Conservation (phyloP, 2,329 filamentous ascomycete genomes). For the Fusarium devonianum region DNA sequence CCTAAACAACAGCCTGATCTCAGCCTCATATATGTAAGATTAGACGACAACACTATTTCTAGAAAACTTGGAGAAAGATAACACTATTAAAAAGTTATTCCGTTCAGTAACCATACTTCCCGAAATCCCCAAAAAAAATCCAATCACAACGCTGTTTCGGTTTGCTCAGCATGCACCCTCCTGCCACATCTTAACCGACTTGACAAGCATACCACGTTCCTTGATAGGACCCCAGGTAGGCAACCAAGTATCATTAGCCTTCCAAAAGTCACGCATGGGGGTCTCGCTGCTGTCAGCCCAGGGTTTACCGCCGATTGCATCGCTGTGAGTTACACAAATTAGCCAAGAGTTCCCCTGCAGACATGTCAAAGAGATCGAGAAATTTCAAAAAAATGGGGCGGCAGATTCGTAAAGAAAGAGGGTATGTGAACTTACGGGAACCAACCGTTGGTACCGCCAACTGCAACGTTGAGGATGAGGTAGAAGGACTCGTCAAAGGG, state of each 20-base stretch:
- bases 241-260: slow-evolving; percentile 49
- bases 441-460: slow-evolving; percentile 56
- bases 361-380: slow-evolving; percentile 2
- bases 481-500: slow-evolving; percentile 60
- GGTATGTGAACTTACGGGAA: slow-evolving; percentile 46
- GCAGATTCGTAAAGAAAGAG: background rate
- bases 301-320: slow-evolving; percentile 52
- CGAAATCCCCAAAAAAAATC: background rate
- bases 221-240: slow-evolving; percentile 47
- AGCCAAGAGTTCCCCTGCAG: no score
- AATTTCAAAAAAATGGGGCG: slow-evolving; percentile 2
- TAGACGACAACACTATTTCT: no score
- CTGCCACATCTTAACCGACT: slow-evolving; percentile 56
- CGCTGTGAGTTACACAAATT: slow-evolving; percentile 38
- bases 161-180: slow-evolving; percentile 41
- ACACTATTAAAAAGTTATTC: background rate
- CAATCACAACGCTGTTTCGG: background rate
- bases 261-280: slow-evolving; percentile 52
- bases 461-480: slow-evolving; percentile 58
- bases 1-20: background rate
- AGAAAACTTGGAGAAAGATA: no score
- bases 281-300: slow-evolving; percentile 52
- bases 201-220: slow-evolving; percentile 51
- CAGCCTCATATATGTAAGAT: no score
- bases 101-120: no score